phyloP scores from a whole-genome alignment of 768 basidiomycete genomes.

The Multifurca ochricompacta region DNA sequence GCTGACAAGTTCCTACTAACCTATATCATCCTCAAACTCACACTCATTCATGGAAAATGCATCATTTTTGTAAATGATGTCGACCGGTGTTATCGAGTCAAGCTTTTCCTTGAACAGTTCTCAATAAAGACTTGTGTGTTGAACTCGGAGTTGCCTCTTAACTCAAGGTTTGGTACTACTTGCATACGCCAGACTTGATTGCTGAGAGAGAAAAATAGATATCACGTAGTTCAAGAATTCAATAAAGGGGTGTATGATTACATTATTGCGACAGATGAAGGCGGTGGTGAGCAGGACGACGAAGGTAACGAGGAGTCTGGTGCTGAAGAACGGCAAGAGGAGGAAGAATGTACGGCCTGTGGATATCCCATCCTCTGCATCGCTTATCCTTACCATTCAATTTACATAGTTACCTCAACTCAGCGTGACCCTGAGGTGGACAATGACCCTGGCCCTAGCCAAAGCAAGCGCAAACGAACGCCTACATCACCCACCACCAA shows the following conservation, averaged over 20 bases:
- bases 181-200: neutral
- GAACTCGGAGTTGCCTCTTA: slow-evolving; percentile 91
- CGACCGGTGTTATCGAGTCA: slow-evolving; percentile 89
- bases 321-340: slow-evolving; percentile 33
- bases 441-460: neutral
- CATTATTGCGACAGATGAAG: slow-evolving; percentile 96
- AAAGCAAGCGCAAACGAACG: slow-evolving; percentile 56
- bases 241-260: slow-evolving; percentile 98
- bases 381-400: neutral
- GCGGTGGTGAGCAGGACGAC: slow-evolving; percentile 43
- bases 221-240: slow-evolving; percentile 96
- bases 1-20: slow-evolving; percentile 94
- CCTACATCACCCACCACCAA: slow-evolving; percentile 32
- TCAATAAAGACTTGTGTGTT: slow-evolving; percentile 94
- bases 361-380: neutral
- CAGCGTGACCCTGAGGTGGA: slow-evolving; percentile 34
- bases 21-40: slow-evolving; percentile 94
- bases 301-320: slow-evolving; percentile 42
- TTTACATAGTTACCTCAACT: slow-evolving; percentile 43
- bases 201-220: slow-evolving; percentile 38
- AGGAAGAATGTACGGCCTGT: slow-evolving; percentile 30
- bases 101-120: slow-evolving; percentile 97
- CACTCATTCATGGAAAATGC: slow-evolving; percentile 92
- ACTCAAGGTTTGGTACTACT: slow-evolving; percentile 60
- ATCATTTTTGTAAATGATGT: slow-evolving; percentile 96